Evolutionary conservation across 23 red algal genomes (phyloP), one percentile per base, ranked within the genome.

Genomic region (Rhodosorus marinus): DNA sequence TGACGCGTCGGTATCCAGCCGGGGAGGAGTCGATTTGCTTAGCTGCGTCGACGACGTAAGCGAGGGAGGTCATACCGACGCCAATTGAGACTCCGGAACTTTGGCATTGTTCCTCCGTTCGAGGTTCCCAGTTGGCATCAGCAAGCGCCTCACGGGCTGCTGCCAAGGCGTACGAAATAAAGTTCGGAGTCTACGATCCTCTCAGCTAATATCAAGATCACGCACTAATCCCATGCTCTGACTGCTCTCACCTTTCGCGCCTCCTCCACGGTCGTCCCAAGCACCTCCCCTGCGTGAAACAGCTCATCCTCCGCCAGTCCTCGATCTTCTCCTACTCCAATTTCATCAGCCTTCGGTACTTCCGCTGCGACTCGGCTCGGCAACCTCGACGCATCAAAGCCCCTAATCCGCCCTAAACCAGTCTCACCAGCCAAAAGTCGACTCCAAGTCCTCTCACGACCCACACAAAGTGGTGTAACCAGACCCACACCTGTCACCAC

Each of bases 401-500:
- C 33, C 17, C 21, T 17, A 6, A 48, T 74, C 17, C 35, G 34
- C 20, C 31, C 29, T 0, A 92, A 58, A 5, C 54, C 82, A 6
- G 46, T 19, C 4, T 40, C 45, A 5, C 50, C 62, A 9, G 27
- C n/a, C 2, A 72, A 25, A 0, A 92, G 38, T 14, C 49, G 26
- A 0, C 33, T 21, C 82, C 82, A 92, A 24, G n/a, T 72, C 4
- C 35, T 9, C 4, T 0, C n/a, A 0, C 46, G 56, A 31, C 64
- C 43, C 38, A 72, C 22, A 8, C 82, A 68, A 9, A 92, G 54
- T 4, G 82, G 82, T 6, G 82, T 80, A 0, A 92, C 72, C 9
- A 80, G 74, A 7, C 82, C 82, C 23, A 92, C 66, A 11, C 82
- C 82, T 8, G 82, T 92, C 8, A 92, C 82, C 0, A 92, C 51